Evolutionary conservation across 2,329 filamentous ascomycete species (phyloP).

Genomic region (Aspergillus sp.): DNA sequence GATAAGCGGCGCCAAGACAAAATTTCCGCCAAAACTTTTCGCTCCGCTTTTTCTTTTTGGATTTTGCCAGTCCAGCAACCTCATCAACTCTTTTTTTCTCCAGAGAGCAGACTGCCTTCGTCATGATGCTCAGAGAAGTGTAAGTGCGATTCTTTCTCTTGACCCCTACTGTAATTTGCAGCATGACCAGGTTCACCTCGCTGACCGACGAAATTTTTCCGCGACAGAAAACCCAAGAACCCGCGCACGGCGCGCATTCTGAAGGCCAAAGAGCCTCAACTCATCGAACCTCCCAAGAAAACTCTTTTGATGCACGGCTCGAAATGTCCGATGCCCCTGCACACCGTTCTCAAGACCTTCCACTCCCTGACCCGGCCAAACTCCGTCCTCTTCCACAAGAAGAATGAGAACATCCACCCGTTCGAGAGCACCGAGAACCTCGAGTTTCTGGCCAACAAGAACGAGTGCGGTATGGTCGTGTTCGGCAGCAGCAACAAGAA

Average conservation of each 20-base stretch:
- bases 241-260: slow-evolving; percentile 93
- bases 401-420: slow-evolving; percentile 84
- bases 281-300: slow-evolving; percentile 84
- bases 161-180: neutral
- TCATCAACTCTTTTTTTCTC: slow-evolving; percentile 14
- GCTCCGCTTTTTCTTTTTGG: slow-evolving; percentile 28
- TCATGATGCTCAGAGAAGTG: slow-evolving; percentile 46
- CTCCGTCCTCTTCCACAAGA: slow-evolving; percentile 91
- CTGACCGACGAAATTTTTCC: slow-evolving; percentile 11
- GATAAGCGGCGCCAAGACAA: slow-evolving; percentile 41
- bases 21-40: slow-evolving; percentile 39
- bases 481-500: slow-evolving; percentile 91
- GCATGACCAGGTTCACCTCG: neutral
- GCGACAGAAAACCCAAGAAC: slow-evolving; percentile 66
- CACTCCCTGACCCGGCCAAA: slow-evolving; percentile 80
- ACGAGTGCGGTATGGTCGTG: slow-evolving; percentile 82
- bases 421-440: slow-evolving; percentile 87
- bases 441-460: slow-evolving; percentile 96
- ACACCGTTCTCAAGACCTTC: slow-evolving; percentile 82
- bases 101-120: slow-evolving; percentile 2
- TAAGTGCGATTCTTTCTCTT: slow-evolving; percentile 19
- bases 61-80: slow-evolving; percentile 17
- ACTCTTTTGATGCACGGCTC: slow-evolving; percentile 88
- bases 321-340: slow-evolving; percentile 76
- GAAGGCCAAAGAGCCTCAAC: slow-evolving; percentile 88